phyloP scores from a whole-genome alignment of 805 yeast species.

The Saccharomycopsis babjevae region DNA sequence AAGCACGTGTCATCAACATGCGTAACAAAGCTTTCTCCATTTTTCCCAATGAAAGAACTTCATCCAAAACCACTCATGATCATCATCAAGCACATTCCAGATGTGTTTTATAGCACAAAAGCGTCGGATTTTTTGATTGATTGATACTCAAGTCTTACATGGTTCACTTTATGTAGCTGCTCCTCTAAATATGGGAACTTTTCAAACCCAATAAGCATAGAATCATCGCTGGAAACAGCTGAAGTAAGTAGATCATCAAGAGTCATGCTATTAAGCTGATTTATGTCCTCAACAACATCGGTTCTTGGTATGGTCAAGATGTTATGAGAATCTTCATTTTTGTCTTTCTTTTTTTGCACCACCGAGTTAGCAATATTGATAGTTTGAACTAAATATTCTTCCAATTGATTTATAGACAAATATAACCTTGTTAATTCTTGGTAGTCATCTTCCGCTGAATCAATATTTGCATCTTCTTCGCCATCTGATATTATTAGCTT shows the following conservation, averaged over 20 bases:
- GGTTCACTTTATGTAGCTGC: conserved; percentile 10
- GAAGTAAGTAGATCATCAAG: conserved; percentile 2
- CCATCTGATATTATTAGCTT: not conserved
- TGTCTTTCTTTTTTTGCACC: not conserved
- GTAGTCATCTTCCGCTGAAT: not conserved
- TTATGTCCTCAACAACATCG: conserved; percentile 8
- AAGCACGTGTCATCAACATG: too few species aligned
- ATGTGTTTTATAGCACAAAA: not conserved
- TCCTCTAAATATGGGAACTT: conserved; percentile 4
- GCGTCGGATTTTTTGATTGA: conserved; percentile 3
- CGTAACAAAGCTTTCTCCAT: too few species aligned
- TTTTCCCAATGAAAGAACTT: too few species aligned
- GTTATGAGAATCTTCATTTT: not conserved
- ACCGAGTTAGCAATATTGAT: not conserved
- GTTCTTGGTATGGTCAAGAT: not conserved
- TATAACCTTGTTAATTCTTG: conserved; percentile 13
- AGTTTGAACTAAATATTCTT: not conserved
- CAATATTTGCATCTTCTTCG: not conserved
- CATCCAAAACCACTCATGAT: too few species aligned
- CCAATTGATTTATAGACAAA: conserved; percentile 11
- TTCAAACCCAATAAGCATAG: not conserved
- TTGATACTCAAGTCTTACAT: conserved; percentile 13
- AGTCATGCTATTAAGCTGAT: conserved; percentile 7
- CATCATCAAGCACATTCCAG: too few species aligned
- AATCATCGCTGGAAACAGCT: not conserved